Percentiles rank a stretch among this genome's conserved stretches.
Conservation (phyloP, 2,329 filamentous ascomycete species). For the Cytospora mali region DNA sequence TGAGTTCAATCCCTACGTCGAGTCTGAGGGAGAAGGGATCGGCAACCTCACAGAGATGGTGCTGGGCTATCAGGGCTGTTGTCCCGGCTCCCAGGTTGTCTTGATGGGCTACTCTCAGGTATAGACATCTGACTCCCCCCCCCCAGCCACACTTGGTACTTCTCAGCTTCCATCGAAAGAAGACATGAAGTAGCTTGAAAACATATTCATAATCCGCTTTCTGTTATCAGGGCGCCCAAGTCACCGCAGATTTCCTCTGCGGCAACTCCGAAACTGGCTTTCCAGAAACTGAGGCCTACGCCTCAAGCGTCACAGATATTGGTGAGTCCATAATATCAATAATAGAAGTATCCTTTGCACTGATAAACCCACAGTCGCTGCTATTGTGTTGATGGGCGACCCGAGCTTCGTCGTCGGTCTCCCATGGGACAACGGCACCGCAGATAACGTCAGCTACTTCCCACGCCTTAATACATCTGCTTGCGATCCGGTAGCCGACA, state of each 20-base stretch:
- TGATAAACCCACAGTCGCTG: slow-evolving; percentile 40
- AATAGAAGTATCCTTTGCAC: background rate
- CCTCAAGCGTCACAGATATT: slow-evolving; percentile 34
- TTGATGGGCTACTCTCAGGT: slow-evolving; percentile 48
- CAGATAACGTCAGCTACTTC: slow-evolving; percentile 17
- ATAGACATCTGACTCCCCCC: slow-evolving; percentile 12
- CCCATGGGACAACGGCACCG: slow-evolving; percentile 16
- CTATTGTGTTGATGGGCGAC: slow-evolving; percentile 46
- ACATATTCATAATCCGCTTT: background rate
- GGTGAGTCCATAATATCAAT: slow-evolving; percentile 33
- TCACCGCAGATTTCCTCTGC: slow-evolving; percentile 43
- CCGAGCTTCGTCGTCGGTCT: slow-evolving; percentile 33
- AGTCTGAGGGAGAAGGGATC: slow-evolving; percentile 41
- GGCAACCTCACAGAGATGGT: slow-evolving; percentile 38
- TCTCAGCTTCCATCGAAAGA: too few species aligned
- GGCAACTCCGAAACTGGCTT: slow-evolving; percentile 31
- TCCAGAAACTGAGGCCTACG: slow-evolving; percentile 29
- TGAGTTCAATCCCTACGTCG: slow-evolving; percentile 37
- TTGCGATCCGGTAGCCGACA: slow-evolving; percentile 12
- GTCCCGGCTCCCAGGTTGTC: slow-evolving; percentile 45
- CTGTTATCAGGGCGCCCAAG: slow-evolving; percentile 41
- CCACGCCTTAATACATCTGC: slow-evolving; percentile 15
- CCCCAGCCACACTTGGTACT: too few species aligned
- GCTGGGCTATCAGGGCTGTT: slow-evolving; percentile 38
- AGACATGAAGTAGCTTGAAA: too few species aligned